Evolutionary conservation across 1,284 basidiomycete species (phyloP).

Genomic region (Cutaneotrichosporon spelunceum): DNA sequence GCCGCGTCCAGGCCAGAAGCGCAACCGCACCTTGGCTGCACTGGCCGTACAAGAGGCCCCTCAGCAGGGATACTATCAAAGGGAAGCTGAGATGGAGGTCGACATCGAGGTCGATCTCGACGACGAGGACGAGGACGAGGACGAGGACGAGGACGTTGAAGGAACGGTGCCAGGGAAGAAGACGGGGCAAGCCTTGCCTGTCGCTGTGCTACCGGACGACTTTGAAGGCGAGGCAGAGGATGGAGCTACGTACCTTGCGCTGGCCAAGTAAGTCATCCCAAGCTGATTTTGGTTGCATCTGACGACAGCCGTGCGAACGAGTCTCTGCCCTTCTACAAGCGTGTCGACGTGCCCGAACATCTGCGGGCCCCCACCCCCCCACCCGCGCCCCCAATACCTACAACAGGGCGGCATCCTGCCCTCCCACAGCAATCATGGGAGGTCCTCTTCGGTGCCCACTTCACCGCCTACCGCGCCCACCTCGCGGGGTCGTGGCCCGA

Average conservation of each 20-base stretch:
- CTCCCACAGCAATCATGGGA: slow-evolving; percentile 39
- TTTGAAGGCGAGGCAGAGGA: slow-evolving; percentile 36
- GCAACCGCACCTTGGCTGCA: slow-evolving; percentile 5
- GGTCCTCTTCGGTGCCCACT: slow-evolving; percentile 35
- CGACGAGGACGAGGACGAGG: slow-evolving; percentile 14
- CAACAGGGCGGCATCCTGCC: slow-evolving; percentile 19
- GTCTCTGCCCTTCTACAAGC: slow-evolving; percentile 33
- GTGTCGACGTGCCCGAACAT: slow-evolving; percentile 17
- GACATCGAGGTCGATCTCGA: background rate
- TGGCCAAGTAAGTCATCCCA: slow-evolving; percentile 34
- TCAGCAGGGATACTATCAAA: background rate
- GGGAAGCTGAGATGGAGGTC: background rate
- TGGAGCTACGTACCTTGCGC: slow-evolving; percentile 41
- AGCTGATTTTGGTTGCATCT: background rate
- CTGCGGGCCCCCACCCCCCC: background rate
- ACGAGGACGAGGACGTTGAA: background rate
- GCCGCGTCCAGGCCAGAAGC: slow-evolving; percentile 9
- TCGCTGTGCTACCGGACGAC: slow-evolving; percentile 35
- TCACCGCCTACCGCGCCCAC: slow-evolving; percentile 20
- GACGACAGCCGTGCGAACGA: slow-evolving; percentile 27
- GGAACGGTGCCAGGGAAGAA: background rate
- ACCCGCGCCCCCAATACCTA: background rate
- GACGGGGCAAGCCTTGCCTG: slow-evolving; percentile 32
- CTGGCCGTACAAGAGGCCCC: background rate
- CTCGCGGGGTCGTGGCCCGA: slow-evolving; percentile 20